These are phyloP conservation scores for Petunia axillaris DNA, from an alignment of 257 asterid species.

Conservation along the genomic window DNA sequence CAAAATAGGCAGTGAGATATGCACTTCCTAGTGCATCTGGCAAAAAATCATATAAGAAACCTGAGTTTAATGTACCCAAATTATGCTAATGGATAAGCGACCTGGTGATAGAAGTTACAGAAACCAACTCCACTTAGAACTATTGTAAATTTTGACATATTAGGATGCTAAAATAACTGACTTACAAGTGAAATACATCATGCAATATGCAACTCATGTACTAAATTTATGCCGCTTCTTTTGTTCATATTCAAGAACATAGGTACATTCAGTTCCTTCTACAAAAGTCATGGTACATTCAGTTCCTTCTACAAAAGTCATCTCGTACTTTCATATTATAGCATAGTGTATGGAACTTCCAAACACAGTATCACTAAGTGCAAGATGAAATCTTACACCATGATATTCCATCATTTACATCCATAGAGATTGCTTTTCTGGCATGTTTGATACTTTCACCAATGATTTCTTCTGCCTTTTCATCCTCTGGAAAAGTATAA, in stretches of 20 bases:
- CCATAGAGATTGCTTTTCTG: constrained; percentile 76
- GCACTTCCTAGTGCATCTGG: constrained; percentile 92
- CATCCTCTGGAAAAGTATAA: constrained; percentile 55
- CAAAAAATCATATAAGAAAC: constrained; percentile 14
- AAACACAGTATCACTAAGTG: constrained; percentile 42
- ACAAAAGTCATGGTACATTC: neutral
- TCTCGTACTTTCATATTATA: too few species aligned
- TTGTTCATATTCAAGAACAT: too few species aligned
- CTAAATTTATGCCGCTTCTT: too few species aligned
- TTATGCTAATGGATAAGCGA: neutral
- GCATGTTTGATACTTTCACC: constrained; percentile 88
- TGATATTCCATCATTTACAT: constrained; percentile 86
- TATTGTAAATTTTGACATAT: neutral
- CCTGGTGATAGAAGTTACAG: neutral
- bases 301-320: too few species aligned
- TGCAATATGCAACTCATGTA: neutral
- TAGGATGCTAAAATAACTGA: neutral
- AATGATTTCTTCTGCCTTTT: constrained; percentile 63
- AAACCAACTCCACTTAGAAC: neutral
- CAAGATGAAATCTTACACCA: constrained; percentile 65
- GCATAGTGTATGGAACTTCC: too few species aligned
- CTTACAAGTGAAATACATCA: neutral
- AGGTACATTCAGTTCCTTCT: too few species aligned
- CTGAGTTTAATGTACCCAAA: neutral
- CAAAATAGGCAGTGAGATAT: constrained; percentile 75